Conservation (phyloP, 805 yeast species). For the Clavispora asparagi region DNA sequence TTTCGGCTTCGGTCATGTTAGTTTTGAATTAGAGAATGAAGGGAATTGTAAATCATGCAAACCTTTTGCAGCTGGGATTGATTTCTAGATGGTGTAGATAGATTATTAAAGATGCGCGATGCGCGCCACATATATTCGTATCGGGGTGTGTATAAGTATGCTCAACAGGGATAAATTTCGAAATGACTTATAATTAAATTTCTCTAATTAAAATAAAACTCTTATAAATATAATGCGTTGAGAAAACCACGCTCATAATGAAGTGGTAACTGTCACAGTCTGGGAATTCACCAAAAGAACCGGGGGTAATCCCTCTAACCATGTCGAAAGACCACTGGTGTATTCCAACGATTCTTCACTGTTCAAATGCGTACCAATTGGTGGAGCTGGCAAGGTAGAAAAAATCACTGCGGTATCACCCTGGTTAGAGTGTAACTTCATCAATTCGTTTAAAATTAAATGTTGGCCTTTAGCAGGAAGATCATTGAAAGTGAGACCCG, state of each 20-base stretch:
- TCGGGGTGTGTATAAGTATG: no score
- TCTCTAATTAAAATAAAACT: no score
- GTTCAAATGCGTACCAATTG: slow-evolving; percentile 71
- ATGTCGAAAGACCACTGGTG: slow-evolving; percentile 66
- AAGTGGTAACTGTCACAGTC: slow-evolving; percentile 94
- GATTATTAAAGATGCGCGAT: neutral
- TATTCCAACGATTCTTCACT: slow-evolving; percentile 69
- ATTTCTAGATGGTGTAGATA: neutral
- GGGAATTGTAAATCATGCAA: neutral
- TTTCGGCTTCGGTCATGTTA: slow-evolving; percentile 14
- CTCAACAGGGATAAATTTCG: no score
- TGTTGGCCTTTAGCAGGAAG: slow-evolving; percentile 93
- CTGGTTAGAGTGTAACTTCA: slow-evolving; percentile 56
- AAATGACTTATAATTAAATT: no score
- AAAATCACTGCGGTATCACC: slow-evolving; percentile 64
- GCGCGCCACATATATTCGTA: neutral
- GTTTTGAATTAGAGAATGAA: neutral
- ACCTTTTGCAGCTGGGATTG: neutral
- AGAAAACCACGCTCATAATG: slow-evolving; percentile 42
- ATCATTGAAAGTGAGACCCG: slow-evolving; percentile 61
- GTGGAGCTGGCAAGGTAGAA: slow-evolving; percentile 87
- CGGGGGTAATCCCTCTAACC: slow-evolving; percentile 84
- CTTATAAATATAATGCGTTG: neutral
- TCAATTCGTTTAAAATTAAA: slow-evolving; percentile 78
- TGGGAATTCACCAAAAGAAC: slow-evolving; percentile 79